These are phyloP conservation scores for Asterophora parasitica DNA, from an alignment of 768 basidiomycete species.

Conservation along the genomic window DNA sequence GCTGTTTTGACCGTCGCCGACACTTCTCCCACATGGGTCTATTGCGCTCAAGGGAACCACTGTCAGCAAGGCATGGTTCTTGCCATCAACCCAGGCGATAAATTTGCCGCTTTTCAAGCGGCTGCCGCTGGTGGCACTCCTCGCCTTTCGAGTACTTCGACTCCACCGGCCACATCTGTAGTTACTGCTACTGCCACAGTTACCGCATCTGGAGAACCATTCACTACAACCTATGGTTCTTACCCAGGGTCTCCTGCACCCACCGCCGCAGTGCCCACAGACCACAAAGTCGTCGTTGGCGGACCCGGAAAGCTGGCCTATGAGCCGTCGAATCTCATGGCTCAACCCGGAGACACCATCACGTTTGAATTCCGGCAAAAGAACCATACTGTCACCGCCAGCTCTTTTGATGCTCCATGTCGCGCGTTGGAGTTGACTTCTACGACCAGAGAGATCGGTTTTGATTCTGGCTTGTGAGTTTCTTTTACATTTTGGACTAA, in stretches of 20 bases:
- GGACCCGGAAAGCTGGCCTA: slow-evolving; percentile 33
- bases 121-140: slow-evolving; percentile 36
- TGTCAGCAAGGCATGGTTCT: slow-evolving; percentile 42
- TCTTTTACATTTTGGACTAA: slow-evolving; percentile 14
- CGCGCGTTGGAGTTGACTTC: slow-evolving; percentile 32
- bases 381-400: slow-evolving; percentile 46
- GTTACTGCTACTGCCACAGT: slow-evolving; percentile 30
- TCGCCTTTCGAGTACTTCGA: slow-evolving; percentile 5
- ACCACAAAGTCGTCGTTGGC: slow-evolving; percentile 41
- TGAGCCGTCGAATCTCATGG: slow-evolving; percentile 41
- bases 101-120: slow-evolving; percentile 51
- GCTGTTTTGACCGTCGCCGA: slow-evolving; percentile 39
- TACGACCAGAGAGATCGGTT: slow-evolving; percentile 30
- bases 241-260: slow-evolving; percentile 20
- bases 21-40: slow-evolving; percentile 52
- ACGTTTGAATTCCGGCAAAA: slow-evolving; percentile 44
- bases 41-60: slow-evolving; percentile 51
- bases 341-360: slow-evolving; percentile 43
- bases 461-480: slow-evolving; percentile 42
- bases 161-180: slow-evolving; percentile 4
- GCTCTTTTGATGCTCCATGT: slow-evolving; percentile 39
- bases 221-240: slow-evolving; percentile 20
- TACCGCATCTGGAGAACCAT: slow-evolving; percentile 26
- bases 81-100: slow-evolving; percentile 54
- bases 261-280: slow-evolving; percentile 18